A percentile compares a stretch with the other conserved stretches of the same genome.
These are phyloP conservation scores for Sechiopsis laciniata DNA, from an alignment of 306 rosid genomes.

Conservation along the genomic window DNA sequence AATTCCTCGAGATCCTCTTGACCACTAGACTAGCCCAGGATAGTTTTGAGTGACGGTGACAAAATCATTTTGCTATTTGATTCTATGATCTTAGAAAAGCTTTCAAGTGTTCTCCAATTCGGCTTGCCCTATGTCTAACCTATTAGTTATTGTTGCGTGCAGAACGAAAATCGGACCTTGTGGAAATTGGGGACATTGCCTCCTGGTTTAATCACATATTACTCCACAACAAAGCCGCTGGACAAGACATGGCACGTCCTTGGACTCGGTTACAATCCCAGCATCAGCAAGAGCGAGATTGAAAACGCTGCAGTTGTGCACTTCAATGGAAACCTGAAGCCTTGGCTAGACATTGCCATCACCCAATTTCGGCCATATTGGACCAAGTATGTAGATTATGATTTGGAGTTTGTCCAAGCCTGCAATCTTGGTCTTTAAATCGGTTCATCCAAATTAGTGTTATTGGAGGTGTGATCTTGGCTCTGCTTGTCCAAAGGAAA, in stretches of 20 bases:
- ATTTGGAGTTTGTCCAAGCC: conserved; percentile 67
- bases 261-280: conserved; percentile 18
- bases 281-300: conserved; percentile 15
- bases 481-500: conserved; percentile 21
- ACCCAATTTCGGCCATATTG: conserved; percentile 32
- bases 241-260: conserved; percentile 22
- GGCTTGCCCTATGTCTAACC: background rate
- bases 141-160: background rate
- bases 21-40: too few relatives aligned
- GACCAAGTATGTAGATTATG: conserved; percentile 74
- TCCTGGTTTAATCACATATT: conserved; percentile 20
- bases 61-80: background rate
- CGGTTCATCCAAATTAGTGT: background rate
- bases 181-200: conserved; percentile 19
- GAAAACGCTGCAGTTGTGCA: conserved; percentile 19
- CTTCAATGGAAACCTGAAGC: conserved; percentile 22
- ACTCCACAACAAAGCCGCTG: conserved; percentile 20
- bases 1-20: too few relatives aligned
- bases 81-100: background rate
- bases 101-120: background rate
- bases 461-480: conserved; percentile 13
- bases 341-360: conserved; percentile 21
- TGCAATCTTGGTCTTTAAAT: conserved; percentile 71
- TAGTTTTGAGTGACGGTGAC: too few relatives aligned
- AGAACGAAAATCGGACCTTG: conserved; percentile 17